Evolutionary conservation across 2,329 filamentous ascomycete genomes (phyloP).

Genomic region (Alternaria metachromatica): DNA sequence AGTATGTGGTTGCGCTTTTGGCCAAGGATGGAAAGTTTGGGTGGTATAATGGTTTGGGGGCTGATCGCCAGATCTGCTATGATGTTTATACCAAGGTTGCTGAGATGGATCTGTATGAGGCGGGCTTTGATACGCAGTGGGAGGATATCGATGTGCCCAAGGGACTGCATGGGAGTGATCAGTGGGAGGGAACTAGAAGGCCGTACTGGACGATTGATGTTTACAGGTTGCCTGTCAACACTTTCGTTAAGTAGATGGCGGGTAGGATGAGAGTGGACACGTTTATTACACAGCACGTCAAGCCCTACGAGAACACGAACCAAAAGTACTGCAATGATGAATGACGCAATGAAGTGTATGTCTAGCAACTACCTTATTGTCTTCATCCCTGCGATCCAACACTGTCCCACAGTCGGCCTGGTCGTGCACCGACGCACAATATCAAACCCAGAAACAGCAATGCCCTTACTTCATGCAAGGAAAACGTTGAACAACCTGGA

Average conservation of each 20-base stretch:
- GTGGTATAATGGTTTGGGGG: conserved; percentile 49
- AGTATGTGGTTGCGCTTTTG: conserved; percentile 46
- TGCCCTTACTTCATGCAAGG: neutral
- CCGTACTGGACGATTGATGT: conserved; percentile 49
- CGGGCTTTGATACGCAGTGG: conserved; percentile 46
- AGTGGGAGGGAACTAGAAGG: conserved; percentile 45
- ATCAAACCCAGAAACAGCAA: neutral
- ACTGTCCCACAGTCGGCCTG: neutral
- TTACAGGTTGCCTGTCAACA: conserved; percentile 45
- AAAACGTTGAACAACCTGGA: neutral
- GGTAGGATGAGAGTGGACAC: too few species aligned
- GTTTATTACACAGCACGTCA: neutral
- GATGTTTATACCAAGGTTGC: conserved; percentile 50
- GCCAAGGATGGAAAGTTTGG: conserved; percentile 44
- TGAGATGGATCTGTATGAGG: conserved; percentile 46
- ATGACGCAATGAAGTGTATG: neutral
- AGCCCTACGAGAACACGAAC: neutral
- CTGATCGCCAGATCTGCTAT: conserved; percentile 50
- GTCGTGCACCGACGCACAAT: neutral
- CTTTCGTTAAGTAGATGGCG: conserved; percentile 36
- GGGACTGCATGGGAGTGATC: conserved; percentile 42
- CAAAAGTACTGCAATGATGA: neutral
- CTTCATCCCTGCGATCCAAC: neutral
- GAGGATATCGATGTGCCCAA: conserved; percentile 45
- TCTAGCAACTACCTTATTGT: too few species aligned